Conservation (phyloP, 495 filamentous ascomycete species). For the Terfezia claveryi region DNA sequence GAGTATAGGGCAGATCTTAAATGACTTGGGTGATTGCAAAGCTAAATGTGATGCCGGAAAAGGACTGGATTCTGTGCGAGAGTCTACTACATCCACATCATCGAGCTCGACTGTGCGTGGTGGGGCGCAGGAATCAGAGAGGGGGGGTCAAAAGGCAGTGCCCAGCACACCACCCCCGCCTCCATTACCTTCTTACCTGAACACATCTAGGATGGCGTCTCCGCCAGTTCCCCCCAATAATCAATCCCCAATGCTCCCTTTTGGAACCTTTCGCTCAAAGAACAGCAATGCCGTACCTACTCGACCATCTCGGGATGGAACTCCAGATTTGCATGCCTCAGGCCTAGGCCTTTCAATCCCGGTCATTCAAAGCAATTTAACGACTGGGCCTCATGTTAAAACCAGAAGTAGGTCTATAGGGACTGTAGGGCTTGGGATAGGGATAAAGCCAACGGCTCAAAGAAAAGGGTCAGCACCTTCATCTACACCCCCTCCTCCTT, state of each 20-base stretch:
- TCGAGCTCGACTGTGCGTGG: constrained; percentile 36
- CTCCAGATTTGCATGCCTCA: constrained; percentile 6
- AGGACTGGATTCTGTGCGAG: constrained; percentile 42
- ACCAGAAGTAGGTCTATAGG: constrained; percentile 16
- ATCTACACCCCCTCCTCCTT: constrained; percentile 9
- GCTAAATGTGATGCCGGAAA: constrained; percentile 8
- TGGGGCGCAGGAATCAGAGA: constrained; percentile 1
- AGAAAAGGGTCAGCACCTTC: constrained; percentile 11
- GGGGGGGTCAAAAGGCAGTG: neutral
- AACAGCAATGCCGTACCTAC: constrained; percentile 4
- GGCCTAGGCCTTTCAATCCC: constrained; percentile 17
- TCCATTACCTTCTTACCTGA: neutral
- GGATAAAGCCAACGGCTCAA: constrained; percentile 5
- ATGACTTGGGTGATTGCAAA: neutral
- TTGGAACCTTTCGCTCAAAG: constrained; percentile 9
- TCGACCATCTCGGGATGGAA: constrained; percentile 11
- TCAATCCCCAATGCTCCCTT: constrained; percentile 6
- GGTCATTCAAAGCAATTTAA: neutral
- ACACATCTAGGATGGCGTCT: neutral
- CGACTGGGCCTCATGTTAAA: constrained; percentile 10
- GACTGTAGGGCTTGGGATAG: constrained; percentile 9
- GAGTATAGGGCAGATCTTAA: neutral
- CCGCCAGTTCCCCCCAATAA: neutral
- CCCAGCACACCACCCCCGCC: neutral
- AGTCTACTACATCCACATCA: constrained; percentile 37